Evolutionary conservation across 2,329 filamentous ascomycete species (phyloP).

Genomic region (Botrytis deweyae): DNA sequence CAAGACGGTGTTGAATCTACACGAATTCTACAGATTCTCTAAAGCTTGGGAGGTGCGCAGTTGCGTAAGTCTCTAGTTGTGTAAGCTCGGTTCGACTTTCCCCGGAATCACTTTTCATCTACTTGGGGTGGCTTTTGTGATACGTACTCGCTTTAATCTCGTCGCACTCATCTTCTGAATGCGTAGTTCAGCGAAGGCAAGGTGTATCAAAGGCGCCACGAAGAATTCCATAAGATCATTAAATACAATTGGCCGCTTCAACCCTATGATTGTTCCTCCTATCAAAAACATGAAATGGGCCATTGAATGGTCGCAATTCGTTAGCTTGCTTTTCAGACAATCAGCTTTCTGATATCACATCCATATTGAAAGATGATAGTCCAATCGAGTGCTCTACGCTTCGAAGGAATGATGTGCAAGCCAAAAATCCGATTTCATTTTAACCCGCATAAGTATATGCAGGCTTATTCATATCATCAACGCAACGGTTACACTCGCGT

Average conservation of each 20-base stretch:
- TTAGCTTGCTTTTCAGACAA: background rate
- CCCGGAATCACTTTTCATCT: background rate
- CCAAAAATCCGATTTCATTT: background rate
- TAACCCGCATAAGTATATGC: background rate
- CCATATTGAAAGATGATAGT: background rate
- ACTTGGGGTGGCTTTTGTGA: background rate
- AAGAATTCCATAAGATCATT: background rate
- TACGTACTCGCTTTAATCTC: background rate
- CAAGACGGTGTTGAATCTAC: background rate
- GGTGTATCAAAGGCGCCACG: background rate
- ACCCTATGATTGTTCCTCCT: background rate
- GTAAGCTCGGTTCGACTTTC: background rate
- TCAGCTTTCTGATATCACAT: background rate
- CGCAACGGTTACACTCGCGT: background rate
- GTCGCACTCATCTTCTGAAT: background rate
- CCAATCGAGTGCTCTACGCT: background rate
- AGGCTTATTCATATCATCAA: background rate
- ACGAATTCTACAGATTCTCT: background rate
- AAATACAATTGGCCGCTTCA: background rate
- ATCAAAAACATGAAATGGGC: background rate
- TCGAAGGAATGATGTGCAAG: background rate
- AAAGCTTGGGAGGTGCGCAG: background rate
- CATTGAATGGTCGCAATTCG: background rate
- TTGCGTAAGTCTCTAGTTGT: background rate
- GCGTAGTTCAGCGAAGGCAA: background rate